Evolutionary conservation across 495 filamentous ascomycete genomes (phyloP).

Genomic region (Hypoxylon subgilvum): DNA sequence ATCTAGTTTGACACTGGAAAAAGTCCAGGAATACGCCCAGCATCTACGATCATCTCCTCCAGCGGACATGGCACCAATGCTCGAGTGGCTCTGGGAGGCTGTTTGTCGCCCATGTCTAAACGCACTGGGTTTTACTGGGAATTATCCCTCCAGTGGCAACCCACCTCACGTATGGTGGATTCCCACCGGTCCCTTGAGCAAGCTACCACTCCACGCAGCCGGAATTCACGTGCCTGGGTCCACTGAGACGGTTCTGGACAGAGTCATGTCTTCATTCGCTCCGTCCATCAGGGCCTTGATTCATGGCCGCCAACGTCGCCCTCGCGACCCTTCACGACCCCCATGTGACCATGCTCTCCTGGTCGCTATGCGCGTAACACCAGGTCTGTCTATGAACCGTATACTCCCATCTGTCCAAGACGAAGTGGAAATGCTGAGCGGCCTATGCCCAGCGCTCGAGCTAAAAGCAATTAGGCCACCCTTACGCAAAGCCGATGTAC

Average conservation of each 20-base stretch:
- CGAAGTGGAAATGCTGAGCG: neutral
- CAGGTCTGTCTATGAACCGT: too few relatives aligned
- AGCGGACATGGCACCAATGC: neutral
- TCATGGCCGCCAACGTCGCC: too few relatives aligned
- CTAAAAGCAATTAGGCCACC: neutral
- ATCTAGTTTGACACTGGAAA: neutral
- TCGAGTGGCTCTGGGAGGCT: neutral
- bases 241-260: constrained; percentile 6
- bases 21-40: neutral
- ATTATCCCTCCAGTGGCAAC: neutral
- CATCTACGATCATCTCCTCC: neutral
- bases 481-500: constrained; percentile 22
- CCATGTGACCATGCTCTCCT: too few relatives aligned
- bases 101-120: constrained; percentile 3
- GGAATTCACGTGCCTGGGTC: constrained; percentile 15
- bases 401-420: too few relatives aligned
- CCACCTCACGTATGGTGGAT: constrained; percentile 8
- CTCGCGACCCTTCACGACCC: too few relatives aligned
- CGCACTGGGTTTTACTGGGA: neutral
- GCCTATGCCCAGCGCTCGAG: neutral
- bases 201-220: constrained; percentile 33
- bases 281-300: constrained; percentile 3
- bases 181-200: constrained; percentile 1
- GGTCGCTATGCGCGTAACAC: too few relatives aligned
- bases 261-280: constrained; percentile 13